phyloP scores from a whole-genome alignment of 1,284 basidiomycete species.

The Volvariella surrecta region DNA sequence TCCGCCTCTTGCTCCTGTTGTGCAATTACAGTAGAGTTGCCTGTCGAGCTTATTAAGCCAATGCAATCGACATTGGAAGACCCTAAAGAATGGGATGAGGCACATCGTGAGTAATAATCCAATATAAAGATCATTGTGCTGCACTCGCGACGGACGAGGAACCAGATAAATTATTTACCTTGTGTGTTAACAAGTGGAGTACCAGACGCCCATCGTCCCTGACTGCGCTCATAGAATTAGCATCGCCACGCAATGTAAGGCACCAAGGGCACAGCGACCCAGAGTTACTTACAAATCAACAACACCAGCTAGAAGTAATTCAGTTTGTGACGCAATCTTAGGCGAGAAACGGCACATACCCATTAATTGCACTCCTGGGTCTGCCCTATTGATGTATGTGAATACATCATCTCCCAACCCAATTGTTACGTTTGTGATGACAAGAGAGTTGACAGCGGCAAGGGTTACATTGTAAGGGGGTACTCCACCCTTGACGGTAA shows the following conservation, averaged over 20 bases:
- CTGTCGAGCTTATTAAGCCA: background rate
- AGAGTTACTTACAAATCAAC: conserved; percentile 29
- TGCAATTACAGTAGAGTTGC: background rate
- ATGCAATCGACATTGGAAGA: background rate
- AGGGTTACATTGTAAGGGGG: conserved; percentile 40
- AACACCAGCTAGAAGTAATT: conserved; percentile 22
- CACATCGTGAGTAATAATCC: too few species aligned
- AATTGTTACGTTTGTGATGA: conserved; percentile 37
- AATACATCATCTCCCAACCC: conserved; percentile 28
- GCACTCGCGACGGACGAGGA: too few species aligned
- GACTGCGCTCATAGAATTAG: conserved; percentile 1
- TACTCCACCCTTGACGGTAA: conserved; percentile 34
- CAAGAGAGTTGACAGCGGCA: conserved; percentile 26
- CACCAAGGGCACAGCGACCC: too few species aligned
- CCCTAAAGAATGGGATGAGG: background rate
- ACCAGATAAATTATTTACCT: conserved; percentile 11
- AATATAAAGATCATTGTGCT: too few species aligned
- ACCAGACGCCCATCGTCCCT: conserved; percentile 25
- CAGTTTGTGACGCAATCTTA: conserved; percentile 1
- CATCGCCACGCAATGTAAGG: background rate
- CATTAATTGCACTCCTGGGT: conserved; percentile 27
- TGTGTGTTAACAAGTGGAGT: conserved; percentile 21
- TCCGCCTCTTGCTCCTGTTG: background rate
- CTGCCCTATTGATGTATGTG: conserved; percentile 39
- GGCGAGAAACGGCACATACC: conserved; percentile 23